Evolutionary conservation across 345 rosid genomes (phyloP), one percentile per base, ranked within the genome.

Genomic region (Melaleuca alternifolia): DNA sequence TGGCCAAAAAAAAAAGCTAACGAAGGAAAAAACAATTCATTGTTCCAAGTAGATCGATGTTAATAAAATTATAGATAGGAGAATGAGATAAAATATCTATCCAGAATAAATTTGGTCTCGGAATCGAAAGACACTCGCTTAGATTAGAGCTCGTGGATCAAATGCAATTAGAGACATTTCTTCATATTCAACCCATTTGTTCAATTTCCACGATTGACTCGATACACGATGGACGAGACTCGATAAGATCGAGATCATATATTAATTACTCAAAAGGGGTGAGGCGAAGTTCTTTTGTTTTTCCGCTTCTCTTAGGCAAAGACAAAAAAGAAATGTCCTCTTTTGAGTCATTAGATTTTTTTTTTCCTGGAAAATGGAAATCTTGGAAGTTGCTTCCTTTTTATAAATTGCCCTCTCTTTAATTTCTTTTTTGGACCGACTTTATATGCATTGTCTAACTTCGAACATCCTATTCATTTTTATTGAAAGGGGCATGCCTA

Each of bases 91-190:
- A 28, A n/a, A n/a, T n/a, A n/a, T n/a, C 10, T 28, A 1, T 13
- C 21, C 3, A 30, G 21, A 62, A 2, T 62, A 2, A 16, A 3
- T 28, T 3, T 3, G 10, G 1, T 6, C 16, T 61, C 37, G 3
- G n/a, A 59, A 59, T 15, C 10, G 2, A 7, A 30, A 14, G 21
- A 30, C 76, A 16, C 44, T 9, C 6, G 10, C 7, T 30, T 0
- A 1, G 10, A 15, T 30, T 9, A 1, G 20, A 30, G 5, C n/a
- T 0, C 1, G 0, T 11, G 10, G 44, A 28, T 28, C 41, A 7
- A 14, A 28, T 28, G 41, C 10, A 28, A 28, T 28, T 0, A 28
- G 9, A 61, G 9, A 1, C 30, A 11, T 57, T 57, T 10, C 30
- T 30, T 1, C 30, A 26, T 24, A n/a, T 7, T 7, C 2, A 16